A percentile compares a stretch with the other conserved stretches of the same genome.
These are phyloP conservation scores for Rhizopogon roseolus DNA, from an alignment of 768 basidiomycete genomes.

Conservation along the genomic window DNA sequence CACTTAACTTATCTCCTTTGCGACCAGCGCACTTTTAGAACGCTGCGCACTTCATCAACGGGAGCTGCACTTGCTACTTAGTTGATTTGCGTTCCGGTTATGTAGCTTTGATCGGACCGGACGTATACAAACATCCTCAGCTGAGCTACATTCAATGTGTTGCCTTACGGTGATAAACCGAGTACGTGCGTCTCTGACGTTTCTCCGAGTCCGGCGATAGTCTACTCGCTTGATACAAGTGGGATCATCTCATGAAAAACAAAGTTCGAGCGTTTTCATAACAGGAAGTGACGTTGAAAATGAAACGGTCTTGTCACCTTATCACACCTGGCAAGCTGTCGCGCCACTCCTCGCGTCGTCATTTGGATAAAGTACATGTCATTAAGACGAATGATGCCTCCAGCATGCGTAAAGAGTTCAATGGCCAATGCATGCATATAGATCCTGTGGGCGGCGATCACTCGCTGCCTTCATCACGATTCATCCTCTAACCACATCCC, in stretches of 20 bases:
- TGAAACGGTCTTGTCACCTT: neutral
- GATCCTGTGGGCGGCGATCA: neutral
- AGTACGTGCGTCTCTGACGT: neutral
- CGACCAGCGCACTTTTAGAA: neutral
- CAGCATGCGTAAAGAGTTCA: constrained; percentile 1
- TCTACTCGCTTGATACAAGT: neutral
- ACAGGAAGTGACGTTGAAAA: neutral
- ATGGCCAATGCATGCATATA: neutral
- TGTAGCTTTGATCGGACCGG: neutral
- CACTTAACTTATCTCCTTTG: constrained; percentile 1
- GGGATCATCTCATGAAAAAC: neutral
- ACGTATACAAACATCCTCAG: neutral
- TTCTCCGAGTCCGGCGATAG: neutral
- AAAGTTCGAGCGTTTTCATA: neutral
- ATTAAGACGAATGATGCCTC: constrained; percentile 1
- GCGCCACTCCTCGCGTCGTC: constrained; percentile 2
- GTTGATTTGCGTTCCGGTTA: neutral
- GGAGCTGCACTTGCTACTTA: neutral
- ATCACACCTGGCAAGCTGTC: neutral
- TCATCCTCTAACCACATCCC: neutral
- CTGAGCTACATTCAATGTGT: neutral
- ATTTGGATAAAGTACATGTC: neutral
- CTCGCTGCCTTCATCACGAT: neutral
- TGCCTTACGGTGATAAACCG: neutral
- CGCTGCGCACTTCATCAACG: neutral